Evolutionary conservation across 1,284 basidiomycete species (phyloP).

Genomic region (Phellopilus nigrolimitatus): DNA sequence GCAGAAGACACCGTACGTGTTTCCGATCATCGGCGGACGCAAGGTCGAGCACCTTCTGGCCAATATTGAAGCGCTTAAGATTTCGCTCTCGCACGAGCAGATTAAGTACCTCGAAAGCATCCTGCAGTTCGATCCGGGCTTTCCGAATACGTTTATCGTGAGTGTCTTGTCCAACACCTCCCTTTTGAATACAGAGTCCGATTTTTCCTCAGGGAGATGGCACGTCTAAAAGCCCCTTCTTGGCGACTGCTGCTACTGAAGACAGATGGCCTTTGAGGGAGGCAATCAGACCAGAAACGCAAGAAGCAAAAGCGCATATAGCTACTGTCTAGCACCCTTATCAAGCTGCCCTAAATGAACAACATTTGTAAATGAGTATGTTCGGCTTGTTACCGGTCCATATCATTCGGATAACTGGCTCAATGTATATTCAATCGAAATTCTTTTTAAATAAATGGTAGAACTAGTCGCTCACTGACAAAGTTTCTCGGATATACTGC

Average conservation of each 20-base stretch:
- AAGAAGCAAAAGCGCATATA: too few species aligned
- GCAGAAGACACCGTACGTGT: constrained; percentile 23
- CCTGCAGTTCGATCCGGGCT: constrained; percentile 25
- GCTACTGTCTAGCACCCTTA: too few species aligned
- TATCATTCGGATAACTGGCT: too few species aligned
- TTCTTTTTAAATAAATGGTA: too few species aligned
- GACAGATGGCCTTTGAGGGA: constrained; percentile 7
- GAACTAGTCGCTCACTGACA: too few species aligned
- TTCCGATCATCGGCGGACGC: constrained; percentile 26
- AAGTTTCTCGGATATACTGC: too few species aligned
- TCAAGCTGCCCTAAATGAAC: too few species aligned
- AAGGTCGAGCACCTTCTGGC: constrained; percentile 28
- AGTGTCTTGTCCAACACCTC: constrained; percentile 2
- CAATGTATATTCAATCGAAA: too few species aligned
- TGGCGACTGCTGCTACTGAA: neutral
- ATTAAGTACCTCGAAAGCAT: constrained; percentile 22
- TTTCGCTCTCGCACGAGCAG: too few species aligned
- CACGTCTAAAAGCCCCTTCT: neutral
- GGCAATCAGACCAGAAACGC: constrained; percentile 13
- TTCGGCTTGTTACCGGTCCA: too few species aligned
- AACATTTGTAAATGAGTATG: too few species aligned
- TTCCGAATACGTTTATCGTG: constrained; percentile 27
- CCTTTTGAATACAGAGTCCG: neutral
- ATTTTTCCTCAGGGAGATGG: constrained; percentile 11
- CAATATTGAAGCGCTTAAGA: constrained; percentile 27